Percentiles rank a stretch among this genome's conserved stretches.
Evolutionary conservation across 177 flowering plant species (phyloP).

Genomic region (Vitis hybrid): DNA sequence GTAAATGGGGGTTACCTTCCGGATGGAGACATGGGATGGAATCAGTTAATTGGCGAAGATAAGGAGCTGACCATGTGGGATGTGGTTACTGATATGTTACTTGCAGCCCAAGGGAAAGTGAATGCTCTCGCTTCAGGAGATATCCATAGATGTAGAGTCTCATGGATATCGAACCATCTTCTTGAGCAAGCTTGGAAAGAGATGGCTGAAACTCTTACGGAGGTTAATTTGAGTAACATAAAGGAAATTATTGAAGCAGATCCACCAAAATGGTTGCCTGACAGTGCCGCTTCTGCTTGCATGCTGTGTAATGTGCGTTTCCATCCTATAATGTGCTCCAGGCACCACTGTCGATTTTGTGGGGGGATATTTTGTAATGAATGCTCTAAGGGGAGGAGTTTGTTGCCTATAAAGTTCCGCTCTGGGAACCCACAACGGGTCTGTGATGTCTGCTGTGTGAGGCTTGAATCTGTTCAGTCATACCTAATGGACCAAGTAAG

Average conservation of each 20-base stretch:
- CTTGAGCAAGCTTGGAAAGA: conserved; percentile 96
- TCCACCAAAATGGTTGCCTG: conserved; percentile 98
- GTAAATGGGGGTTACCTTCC: conserved; percentile 78
- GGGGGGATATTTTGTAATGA: conserved; percentile 91
- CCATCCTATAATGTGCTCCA: conserved; percentile 94
- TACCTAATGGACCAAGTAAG: conserved; percentile 88
- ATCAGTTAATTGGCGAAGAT: conserved; percentile 51
- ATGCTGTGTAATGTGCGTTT: conserved; percentile 90
- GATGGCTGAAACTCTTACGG: conserved; percentile 90
- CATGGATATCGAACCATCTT: conserved; percentile 68
- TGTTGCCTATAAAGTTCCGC: conserved; percentile 78
- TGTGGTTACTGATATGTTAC: conserved; percentile 83
- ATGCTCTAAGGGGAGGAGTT: conserved; percentile 87
- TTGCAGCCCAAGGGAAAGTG: conserved; percentile 80
- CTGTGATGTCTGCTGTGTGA: conserved; percentile 93
- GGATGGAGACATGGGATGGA: conserved; percentile 85
- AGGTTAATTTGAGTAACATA: conserved; percentile 55
- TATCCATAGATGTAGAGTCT: conserved; percentile 33
- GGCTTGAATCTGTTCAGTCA: conserved; percentile 79
- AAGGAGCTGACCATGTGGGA: conserved; percentile 98
- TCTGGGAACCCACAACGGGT: conserved; percentile 71
- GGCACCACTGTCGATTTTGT: conserved; percentile 93
- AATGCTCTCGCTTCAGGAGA: conserved; percentile 68
- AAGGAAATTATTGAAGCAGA: conserved; percentile 77
- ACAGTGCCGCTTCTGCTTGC: conserved; percentile 87